Base-by-base conservation (phyloP, 2,329 filamentous ascomycete genomes). In the Monilinia polystroma region DNA sequence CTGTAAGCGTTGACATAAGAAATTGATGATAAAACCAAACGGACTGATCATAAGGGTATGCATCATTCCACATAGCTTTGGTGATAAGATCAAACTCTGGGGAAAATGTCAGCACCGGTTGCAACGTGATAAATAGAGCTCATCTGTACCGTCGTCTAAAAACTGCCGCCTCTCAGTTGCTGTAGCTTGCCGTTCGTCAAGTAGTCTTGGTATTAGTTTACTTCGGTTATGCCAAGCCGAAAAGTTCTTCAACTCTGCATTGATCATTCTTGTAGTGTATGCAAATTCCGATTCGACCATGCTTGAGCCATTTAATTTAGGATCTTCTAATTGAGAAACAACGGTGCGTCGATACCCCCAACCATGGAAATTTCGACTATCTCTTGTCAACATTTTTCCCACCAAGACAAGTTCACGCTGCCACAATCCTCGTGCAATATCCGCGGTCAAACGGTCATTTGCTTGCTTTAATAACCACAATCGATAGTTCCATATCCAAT, bases 401-500 rank as follows among this genome's bases (percentile, higher is more conserved):
- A 92, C 91, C 11, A 98, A 81, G 0, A 82, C 87, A 23, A 99
- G 85, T 77, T 99, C 95, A 70, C 90, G 87, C 73, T 90, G 82
- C 95, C 95, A 99, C 60, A 97, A 82, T 51, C 82, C 79, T 29
- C 85, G 83, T 2, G 92, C 86, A 20, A 80, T 75, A 0, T 80
- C 67, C 1, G 78, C 69, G 2, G 87, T 84, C 12, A 97, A 81
- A 23, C 88, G 81, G 16, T 82, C 76, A 57, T 90, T 90, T 45
- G 88, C 88, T 76, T 92, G 86, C 65, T 89, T 81, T 18, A 99
- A 82, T 3, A 94, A 81, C 93, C 95, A 99, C 56, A 90, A 80
- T 38, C 95, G 89, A 78, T 97, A 94, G 73, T 97, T 96, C 95
- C 95, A 99, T 75, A 99, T 94, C 94, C 95, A 98, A 81, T 99